These are phyloP conservation scores for Rhizoctonia solani DNA, from an alignment of 1,284 basidiomycete genomes.

Conservation along the genomic window DNA sequence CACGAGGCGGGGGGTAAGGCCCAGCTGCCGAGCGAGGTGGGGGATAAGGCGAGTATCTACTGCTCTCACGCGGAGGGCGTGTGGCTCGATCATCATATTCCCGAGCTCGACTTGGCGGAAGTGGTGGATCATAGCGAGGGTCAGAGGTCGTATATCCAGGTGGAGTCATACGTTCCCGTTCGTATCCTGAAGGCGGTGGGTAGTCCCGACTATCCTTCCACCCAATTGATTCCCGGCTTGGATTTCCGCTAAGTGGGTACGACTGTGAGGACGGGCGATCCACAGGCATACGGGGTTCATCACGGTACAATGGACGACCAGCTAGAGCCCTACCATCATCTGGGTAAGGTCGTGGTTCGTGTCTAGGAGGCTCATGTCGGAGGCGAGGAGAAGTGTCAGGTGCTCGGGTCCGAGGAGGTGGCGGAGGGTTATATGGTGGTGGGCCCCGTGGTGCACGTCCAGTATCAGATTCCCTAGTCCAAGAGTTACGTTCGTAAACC, in stretches of 20 bases:
- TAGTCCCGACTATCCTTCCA: constrained; percentile 33
- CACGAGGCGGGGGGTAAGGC: constrained; percentile 15
- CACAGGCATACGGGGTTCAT: constrained; percentile 29
- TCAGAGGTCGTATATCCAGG: constrained; percentile 22
- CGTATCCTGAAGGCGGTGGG: constrained; percentile 30
- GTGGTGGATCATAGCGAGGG: constrained; percentile 25
- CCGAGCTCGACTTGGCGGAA: constrained; percentile 17
- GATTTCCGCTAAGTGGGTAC: constrained; percentile 24
- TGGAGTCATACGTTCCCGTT: constrained; percentile 20
- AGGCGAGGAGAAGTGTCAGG: constrained; percentile 21
- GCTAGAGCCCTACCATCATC: constrained; percentile 24
- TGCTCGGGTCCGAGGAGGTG: constrained; percentile 22
- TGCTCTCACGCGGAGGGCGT: constrained; percentile 15
- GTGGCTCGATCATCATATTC: constrained; percentile 24
- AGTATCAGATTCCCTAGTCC: constrained; percentile 26
- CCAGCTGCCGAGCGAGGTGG: neutral
- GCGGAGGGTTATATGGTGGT: constrained; percentile 13
- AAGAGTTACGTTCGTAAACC: constrained; percentile 33
- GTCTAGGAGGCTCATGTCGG: constrained; percentile 19
- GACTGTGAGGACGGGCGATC: constrained; percentile 9
- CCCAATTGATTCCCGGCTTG: constrained; percentile 27
- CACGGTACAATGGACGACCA: constrained; percentile 15
- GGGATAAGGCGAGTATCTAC: constrained; percentile 28
- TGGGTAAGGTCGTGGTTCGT: constrained; percentile 22
- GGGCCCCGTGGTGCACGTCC: constrained; percentile 16